phyloP scores from a whole-genome alignment of 371 early-diverging fungal genomes.

The Globomyces sp. region DNA sequence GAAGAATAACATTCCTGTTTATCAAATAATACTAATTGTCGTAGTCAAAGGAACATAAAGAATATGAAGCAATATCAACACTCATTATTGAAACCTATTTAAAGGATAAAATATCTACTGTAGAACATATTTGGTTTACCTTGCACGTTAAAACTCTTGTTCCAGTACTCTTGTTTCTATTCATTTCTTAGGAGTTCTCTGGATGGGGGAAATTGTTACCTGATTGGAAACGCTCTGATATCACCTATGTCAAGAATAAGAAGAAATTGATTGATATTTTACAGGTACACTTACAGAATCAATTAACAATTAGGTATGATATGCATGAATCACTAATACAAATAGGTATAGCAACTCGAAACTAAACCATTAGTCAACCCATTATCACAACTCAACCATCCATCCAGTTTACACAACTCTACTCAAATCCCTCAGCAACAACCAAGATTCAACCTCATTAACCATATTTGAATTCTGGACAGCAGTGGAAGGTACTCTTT shows the following conservation, averaged over 20 bases:
- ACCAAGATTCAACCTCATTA: background rate
- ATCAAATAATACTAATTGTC: no score
- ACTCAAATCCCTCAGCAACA: background rate
- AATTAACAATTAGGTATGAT: conserved; percentile 22
- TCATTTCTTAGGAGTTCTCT: background rate
- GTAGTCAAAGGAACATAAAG: no score
- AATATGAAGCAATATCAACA: no score
- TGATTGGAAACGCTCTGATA: conserved; percentile 40
- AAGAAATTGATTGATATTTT: conserved; percentile 56
- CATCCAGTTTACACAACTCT: conserved; percentile 25
- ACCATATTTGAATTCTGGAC: conserved; percentile 79
- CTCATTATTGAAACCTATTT: conserved; percentile 39
- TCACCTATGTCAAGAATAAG: conserved; percentile 60
- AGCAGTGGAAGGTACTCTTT: conserved; percentile 62
- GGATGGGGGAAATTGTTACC: conserved; percentile 37
- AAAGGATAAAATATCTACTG: conserved; percentile 57
- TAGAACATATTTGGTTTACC: conserved; percentile 72
- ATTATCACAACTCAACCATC: conserved; percentile 47
- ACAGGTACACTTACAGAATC: conserved; percentile 24
- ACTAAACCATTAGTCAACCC: conserved; percentile 41
- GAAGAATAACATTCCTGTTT: no score
- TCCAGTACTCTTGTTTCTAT: no score
- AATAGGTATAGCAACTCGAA: no score
- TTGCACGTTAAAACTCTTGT: conserved; percentile 21
- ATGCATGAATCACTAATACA: no score